Percentiles rank a stretch among this genome's conserved stretches.
Evolutionary conservation across 768 basidiomycete genomes (phyloP).

Genomic region (Lactarius evosmus): DNA sequence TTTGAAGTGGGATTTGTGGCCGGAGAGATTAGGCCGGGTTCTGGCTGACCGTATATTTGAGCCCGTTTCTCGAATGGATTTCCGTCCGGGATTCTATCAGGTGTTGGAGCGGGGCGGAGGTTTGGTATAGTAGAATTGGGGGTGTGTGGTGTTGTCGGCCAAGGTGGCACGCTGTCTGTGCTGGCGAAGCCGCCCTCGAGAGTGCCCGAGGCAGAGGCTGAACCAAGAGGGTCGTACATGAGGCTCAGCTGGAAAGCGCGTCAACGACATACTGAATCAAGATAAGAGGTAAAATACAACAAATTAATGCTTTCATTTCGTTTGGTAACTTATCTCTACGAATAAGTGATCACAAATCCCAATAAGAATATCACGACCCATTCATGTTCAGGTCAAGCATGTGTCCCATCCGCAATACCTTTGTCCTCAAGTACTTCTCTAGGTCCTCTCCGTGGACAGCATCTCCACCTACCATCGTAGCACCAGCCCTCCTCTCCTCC

Average conservation of each 20-base stretch:
- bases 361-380: not conserved
- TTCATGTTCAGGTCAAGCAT: conserved; percentile 55
- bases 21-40: conserved; percentile 79
- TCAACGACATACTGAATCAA: not conserved
- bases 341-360: not conserved
- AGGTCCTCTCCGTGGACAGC: conserved; percentile 79
- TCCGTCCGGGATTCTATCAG: conserved; percentile 49
- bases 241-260: conserved; percentile 7
- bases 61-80: conserved; percentile 69
- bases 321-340: not conserved
- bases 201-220: conserved; percentile 35
- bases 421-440: conserved; percentile 93
- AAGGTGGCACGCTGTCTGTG: conserved; percentile 53
- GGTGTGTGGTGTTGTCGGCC: conserved; percentile 78
- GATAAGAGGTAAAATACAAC: not conserved
- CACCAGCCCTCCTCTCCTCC: conserved; percentile 52
- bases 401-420: conserved; percentile 97
- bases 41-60: conserved; percentile 84
- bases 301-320: conserved; percentile 8
- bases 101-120: conserved; percentile 58
- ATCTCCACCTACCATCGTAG: conserved; percentile 77
- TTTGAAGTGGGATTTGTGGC: conserved; percentile 60
- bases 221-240: conserved; percentile 75
- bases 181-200: conserved; percentile 42
- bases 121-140: conserved; percentile 70